Percentiles rank a stretch among this genome's conserved stretches.
phyloP scores from a whole-genome alignment of 495 filamentous ascomycete genomes.

The Lasiosphaeria miniovina region DNA sequence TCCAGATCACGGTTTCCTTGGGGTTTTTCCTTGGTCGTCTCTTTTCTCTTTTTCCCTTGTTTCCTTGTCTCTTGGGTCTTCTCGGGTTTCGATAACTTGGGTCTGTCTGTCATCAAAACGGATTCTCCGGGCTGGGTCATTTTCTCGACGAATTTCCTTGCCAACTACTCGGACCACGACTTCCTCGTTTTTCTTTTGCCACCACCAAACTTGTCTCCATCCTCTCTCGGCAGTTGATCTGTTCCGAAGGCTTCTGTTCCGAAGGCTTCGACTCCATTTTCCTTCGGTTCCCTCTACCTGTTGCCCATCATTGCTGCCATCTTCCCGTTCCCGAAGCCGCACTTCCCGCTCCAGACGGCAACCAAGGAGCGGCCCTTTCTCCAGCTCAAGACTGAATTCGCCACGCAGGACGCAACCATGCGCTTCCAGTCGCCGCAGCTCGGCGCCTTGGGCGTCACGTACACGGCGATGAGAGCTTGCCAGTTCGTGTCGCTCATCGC shows the following conservation, averaged over 20 bases:
- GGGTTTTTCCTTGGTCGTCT: slow-evolving; percentile 20
- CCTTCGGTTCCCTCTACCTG: slow-evolving; percentile 1
- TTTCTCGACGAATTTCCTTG: slow-evolving; percentile 19
- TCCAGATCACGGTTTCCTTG: slow-evolving; percentile 1
- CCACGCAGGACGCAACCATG: slow-evolving; percentile 38
- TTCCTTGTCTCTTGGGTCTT: slow-evolving; percentile 26
- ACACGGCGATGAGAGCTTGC: slow-evolving; percentile 67
- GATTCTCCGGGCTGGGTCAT: slow-evolving; percentile 6
- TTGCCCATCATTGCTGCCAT: slow-evolving; percentile 29
- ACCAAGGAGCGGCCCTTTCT: slow-evolving; percentile 27
- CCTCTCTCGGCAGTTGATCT: slow-evolving; percentile 30
- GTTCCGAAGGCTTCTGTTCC: slow-evolving; percentile 12
- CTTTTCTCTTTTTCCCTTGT: slow-evolving; percentile 19
- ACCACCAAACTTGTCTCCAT: slow-evolving; percentile 2
- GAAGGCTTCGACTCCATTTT: neutral
- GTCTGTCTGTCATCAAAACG: slow-evolving; percentile 15
- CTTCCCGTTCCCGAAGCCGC: slow-evolving; percentile 25
- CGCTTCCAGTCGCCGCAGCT: slow-evolving; percentile 60
- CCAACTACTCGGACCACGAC: neutral
- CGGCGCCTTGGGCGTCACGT: slow-evolving; percentile 76
- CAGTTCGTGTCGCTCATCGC: slow-evolving; percentile 70
- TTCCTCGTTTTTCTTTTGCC: slow-evolving; percentile 4
- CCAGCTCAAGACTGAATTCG: slow-evolving; percentile 34
- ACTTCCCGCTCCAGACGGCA: slow-evolving; percentile 29
- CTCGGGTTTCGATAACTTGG: slow-evolving; percentile 21